Conservation (phyloP, 495 filamentous ascomycete species). For the Talaromyces proteolyticus region DNA sequence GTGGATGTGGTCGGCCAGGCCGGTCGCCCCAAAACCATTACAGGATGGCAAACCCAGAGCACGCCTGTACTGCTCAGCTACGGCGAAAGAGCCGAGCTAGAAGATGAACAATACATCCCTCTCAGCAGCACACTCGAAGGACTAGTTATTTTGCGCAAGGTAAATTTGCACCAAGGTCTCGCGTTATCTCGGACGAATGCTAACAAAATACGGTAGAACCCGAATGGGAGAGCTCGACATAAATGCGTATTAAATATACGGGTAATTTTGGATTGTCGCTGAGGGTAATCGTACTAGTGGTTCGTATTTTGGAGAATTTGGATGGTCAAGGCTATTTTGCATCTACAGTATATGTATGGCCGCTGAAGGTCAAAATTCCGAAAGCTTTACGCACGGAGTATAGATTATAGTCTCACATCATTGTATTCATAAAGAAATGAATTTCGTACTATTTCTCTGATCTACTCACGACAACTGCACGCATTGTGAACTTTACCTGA, state of each 20-base stretch:
- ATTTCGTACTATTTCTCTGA: neutral
- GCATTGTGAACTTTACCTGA: too few species aligned
- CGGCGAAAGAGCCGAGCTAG: constrained; percentile 92
- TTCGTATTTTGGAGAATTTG: too few species aligned
- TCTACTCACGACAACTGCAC: neutral
- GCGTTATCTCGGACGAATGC: neutral
- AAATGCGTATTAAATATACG: constrained; percentile 8
- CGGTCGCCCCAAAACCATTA: constrained; percentile 96
- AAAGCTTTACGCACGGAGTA: neutral
- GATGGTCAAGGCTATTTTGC: neutral
- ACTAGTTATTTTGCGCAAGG: constrained; percentile 93
- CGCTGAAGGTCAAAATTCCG: neutral
- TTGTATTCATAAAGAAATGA: neutral
- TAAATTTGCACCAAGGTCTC: constrained; percentile 30
- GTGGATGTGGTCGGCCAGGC: constrained; percentile 98
- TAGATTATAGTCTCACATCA: neutral
- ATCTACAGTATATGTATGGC: neutral
- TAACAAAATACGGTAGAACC: constrained; percentile 34
- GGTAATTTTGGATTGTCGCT: neutral
- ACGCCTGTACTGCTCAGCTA: constrained; percentile 90
- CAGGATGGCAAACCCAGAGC: constrained; percentile 98
- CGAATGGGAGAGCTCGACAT: constrained; percentile 43
- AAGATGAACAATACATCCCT: constrained; percentile 95
- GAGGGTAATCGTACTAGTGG: neutral
- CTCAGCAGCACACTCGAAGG: constrained; percentile 89